Evolutionary conservation across 768 basidiomycete genomes (phyloP).

Genomic region (Termitomyces bulborhizus): DNA sequence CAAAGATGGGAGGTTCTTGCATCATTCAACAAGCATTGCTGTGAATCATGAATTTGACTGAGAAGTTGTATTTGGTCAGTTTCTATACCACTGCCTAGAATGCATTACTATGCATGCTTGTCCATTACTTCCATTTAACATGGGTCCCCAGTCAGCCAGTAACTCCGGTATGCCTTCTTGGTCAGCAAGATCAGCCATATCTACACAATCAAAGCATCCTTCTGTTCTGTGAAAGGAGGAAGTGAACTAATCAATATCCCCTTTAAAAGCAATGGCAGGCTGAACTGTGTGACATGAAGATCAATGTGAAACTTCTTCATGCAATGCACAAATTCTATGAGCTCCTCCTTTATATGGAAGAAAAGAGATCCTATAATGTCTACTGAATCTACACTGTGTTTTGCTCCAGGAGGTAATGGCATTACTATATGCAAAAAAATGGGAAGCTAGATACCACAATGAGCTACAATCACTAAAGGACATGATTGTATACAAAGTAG

Average conservation of each 20-base stretch:
- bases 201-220: slow-evolving; percentile 33
- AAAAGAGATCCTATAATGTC: slow-evolving; percentile 38
- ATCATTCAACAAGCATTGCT: slow-evolving; percentile 28
- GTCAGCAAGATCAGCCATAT: slow-evolving; percentile 31
- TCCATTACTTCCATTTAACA: slow-evolving; percentile 27
- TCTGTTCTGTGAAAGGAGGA: slow-evolving; percentile 27
- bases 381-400: slow-evolving; percentile 24
- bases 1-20: slow-evolving; percentile 21
- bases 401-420: slow-evolving; percentile 30
- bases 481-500: too few relatives aligned
- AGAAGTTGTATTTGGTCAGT: slow-evolving; percentile 24
- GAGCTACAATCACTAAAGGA: too few relatives aligned
- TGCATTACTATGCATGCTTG: slow-evolving; percentile 31
- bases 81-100: slow-evolving; percentile 30
- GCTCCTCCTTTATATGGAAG: slow-evolving; percentile 35
- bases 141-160: slow-evolving; percentile 29
- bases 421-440: too few relatives aligned
- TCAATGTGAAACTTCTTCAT: slow-evolving; percentile 29
- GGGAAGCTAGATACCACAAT: too few relatives aligned
- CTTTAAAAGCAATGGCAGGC: slow-evolving; percentile 35
- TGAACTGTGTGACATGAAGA: slow-evolving; percentile 33
- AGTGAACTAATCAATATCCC: slow-evolving; percentile 31
- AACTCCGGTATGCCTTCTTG: slow-evolving; percentile 23
- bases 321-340: slow-evolving; percentile 30
- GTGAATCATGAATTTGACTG: slow-evolving; percentile 26